Evolutionary conservation across 495 filamentous ascomycete species (phyloP), one percentile per base, ranked within the genome.

Genomic region (Coniosporium apollinis): DNA sequence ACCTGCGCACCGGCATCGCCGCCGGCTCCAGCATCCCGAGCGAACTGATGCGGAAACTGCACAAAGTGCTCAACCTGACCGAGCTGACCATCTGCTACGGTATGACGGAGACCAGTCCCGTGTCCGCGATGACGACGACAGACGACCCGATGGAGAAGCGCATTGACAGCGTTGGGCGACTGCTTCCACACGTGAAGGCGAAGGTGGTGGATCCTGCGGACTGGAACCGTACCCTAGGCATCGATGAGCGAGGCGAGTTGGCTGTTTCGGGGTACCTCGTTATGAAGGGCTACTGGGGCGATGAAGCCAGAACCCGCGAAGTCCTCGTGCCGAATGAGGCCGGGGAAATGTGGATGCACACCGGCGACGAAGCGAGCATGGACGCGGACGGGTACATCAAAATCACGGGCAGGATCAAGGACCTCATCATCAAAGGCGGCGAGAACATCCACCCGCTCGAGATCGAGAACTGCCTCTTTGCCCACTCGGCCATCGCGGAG

Each of bases 381-480:
- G 83, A 89, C 39, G 56, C 41, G 11, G 56, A 76, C 4, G 78
- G 78, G 15, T 83, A 74, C 47, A 65, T 82, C 4, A 65, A 64
- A 41, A 66, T 67, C 31, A 76, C 73, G 3, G 70, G 72, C 7
- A 56, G 83, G 10, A 81, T 91, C 46, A 94, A 94, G 58, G 89
- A 97, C 50, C 52, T 94, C 38, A 84, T 97, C 37, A 94, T 97
- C 46, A 68, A 79, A 18, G 89, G 82, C 13, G 87, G 89, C 2
- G 89, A 94, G 54, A 97, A 97, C 48, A 94, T 97, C 45, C 83
- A 94, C 50, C 89, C 89, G 2, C 64, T 94, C 2, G 89, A 97
- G 54, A 67, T 94, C 18, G 89, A 97, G 56, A 86, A 89, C 50
- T 86, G 75, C 41, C 66, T 97, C n/a, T 70, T 89, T 28, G 69